A percentile compares a stretch with the other conserved stretches of the same genome.
phyloP scores from a whole-genome alignment of 2,329 filamentous ascomycete species.

The Calonectria hongkongensis region DNA sequence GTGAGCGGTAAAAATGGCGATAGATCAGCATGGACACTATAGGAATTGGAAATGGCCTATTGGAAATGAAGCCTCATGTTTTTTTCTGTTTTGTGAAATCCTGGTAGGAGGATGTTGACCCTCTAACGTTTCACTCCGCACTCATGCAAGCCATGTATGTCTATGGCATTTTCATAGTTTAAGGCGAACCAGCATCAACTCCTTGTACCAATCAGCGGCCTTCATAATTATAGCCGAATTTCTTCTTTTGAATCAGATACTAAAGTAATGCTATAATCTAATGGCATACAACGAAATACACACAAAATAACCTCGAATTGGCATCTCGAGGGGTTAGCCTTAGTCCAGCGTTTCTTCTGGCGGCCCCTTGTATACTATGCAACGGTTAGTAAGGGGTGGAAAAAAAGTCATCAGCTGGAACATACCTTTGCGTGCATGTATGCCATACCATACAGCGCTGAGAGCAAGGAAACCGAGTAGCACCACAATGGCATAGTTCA shows the following conservation, averaged over 20 bases:
- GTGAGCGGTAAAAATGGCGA: background rate
- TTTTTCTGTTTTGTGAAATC: background rate
- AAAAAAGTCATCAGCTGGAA: background rate
- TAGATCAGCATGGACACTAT: background rate
- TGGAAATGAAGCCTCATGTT: too few relatives aligned
- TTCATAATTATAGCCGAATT: background rate
- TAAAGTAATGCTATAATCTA: background rate
- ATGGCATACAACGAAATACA: background rate
- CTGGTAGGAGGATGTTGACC: background rate
- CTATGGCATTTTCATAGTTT: background rate
- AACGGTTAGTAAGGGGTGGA: background rate
- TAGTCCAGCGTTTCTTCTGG: constrained; percentile 37
- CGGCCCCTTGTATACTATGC: constrained; percentile 49
- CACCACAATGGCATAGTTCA: constrained; percentile 82
- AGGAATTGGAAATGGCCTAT: background rate
- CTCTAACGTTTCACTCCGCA: background rate
- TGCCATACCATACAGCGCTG: constrained; percentile 77
- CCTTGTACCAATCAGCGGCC: too few relatives aligned
- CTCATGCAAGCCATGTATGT: background rate
- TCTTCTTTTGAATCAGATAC: background rate
- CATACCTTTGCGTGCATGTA: constrained; percentile 60
- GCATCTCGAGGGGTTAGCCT: background rate
- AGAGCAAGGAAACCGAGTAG: constrained; percentile 77
- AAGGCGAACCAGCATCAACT: background rate
- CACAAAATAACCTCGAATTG: background rate